A percentile compares a stretch with the other conserved stretches of the same genome.
These are phyloP conservation scores for Pseudotsuga menziesii DNA, from an alignment of 75 land plant genomes.

Conservation along the genomic window DNA sequence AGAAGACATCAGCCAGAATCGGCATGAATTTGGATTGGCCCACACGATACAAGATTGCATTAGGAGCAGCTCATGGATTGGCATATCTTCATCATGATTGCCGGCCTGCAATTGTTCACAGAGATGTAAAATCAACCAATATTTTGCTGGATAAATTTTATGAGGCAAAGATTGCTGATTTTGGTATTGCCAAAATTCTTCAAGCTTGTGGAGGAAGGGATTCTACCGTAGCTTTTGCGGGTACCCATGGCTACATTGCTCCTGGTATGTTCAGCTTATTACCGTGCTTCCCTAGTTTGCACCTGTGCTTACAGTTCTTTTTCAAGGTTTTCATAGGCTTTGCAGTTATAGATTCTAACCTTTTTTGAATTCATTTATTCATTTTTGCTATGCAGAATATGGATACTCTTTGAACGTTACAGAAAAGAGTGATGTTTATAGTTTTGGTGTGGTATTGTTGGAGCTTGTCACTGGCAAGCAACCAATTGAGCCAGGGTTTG, in stretches of 20 bases:
- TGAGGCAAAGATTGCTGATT: conserved; percentile 81
- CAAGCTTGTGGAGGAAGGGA: conserved; percentile 44
- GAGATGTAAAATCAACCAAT: conserved; percentile 75
- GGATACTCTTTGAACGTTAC: conserved; percentile 59
- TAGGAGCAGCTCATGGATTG: conserved; percentile 57
- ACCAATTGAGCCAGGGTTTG: conserved; percentile 60
- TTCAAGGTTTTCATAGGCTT: not conserved
- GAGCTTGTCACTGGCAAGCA: conserved; percentile 69
- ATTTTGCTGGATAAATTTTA: conserved; percentile 48
- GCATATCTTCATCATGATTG: conserved; percentile 84
- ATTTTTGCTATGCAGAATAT: conserved; percentile 38
- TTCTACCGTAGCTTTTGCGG: conserved; percentile 70
- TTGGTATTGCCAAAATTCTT: conserved; percentile 71
- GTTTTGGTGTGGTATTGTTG: conserved; percentile 71
- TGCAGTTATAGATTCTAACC: not conserved
- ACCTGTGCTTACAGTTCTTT: not conserved
- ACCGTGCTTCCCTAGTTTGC: not conserved
- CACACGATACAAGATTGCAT: conserved; percentile 58
- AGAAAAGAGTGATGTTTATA: conserved; percentile 74
- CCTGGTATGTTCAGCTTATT: conserved; percentile 34
- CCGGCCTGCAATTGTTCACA: conserved; percentile 60
- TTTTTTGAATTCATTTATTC: not conserved
- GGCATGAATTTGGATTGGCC: conserved; percentile 55
- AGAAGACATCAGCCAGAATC: conserved; percentile 56
- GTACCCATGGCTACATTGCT: conserved; percentile 86